These are phyloP conservation scores for Schwanniomyces polymorphus DNA, from an alignment of 805 yeast species.

Conservation along the genomic window DNA sequence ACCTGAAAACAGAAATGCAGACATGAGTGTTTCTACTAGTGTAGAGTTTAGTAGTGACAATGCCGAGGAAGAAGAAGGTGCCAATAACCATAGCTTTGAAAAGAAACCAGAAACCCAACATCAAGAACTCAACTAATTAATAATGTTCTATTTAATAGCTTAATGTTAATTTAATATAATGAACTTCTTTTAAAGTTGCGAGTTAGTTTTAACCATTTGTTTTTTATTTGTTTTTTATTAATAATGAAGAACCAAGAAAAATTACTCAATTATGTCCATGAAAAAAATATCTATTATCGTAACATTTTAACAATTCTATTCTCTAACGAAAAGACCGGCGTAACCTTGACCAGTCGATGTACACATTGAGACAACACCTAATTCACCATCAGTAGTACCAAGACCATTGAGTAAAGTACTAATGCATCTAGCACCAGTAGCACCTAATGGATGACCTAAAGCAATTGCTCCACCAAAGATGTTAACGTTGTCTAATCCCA, in stretches of 20 bases:
- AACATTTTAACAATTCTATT: constrained; percentile 7
- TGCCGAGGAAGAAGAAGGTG: neutral
- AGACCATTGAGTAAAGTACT: constrained; percentile 38
- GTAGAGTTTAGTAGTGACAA: neutral
- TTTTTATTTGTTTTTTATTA: neutral
- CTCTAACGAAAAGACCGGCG: constrained; percentile 32
- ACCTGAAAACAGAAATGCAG: constrained; percentile 48
- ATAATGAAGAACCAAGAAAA: neutral
- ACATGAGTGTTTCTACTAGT: neutral
- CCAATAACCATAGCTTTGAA: neutral
- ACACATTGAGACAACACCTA: constrained; percentile 43
- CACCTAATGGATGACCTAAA: constrained; percentile 51
- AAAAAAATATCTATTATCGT: neutral
- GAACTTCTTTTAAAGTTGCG: too few relatives aligned
- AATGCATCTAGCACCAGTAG: constrained; percentile 52
- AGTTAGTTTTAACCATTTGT: neutral
- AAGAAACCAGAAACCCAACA: neutral
- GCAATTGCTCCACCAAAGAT: constrained; percentile 18
- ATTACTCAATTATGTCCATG: neutral
- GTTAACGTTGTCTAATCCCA: constrained; percentile 40
- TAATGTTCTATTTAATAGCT: too few relatives aligned
- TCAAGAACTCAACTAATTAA: neutral
- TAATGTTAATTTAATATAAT: too few relatives aligned
- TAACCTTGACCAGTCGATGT: constrained; percentile 42
- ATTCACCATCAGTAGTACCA: constrained; percentile 21